A percentile compares a stretch with the other conserved stretches of the same genome.
These are phyloP conservation scores for Candida ficus DNA, from an alignment of 805 yeast genomes.

Conservation along the genomic window DNA sequence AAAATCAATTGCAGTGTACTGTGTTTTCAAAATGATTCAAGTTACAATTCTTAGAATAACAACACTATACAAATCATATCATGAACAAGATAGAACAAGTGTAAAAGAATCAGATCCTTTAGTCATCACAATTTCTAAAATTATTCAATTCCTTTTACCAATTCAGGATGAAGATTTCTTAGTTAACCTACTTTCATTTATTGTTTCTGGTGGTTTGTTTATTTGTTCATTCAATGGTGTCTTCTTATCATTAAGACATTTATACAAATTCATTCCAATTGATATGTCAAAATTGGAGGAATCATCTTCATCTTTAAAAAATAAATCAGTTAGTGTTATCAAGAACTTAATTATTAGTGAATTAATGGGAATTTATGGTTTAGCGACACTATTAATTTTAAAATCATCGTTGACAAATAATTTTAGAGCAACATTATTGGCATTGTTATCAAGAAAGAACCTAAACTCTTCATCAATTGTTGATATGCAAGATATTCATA, in stretches of 20 bases:
- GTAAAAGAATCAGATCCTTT: slow-evolving; percentile 31
- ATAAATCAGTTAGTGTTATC: slow-evolving; percentile 30
- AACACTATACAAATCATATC: slow-evolving; percentile 13
- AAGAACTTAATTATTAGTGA: slow-evolving; percentile 35
- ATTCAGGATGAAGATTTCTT: slow-evolving; percentile 33
- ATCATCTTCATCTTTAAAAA: slow-evolving; percentile 5
- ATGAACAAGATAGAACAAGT: slow-evolving; percentile 4
- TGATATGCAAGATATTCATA: slow-evolving; percentile 15
- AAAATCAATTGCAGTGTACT: slow-evolving; percentile 27
- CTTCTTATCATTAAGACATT: slow-evolving; percentile 50
- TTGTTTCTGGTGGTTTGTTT: slow-evolving; percentile 55
- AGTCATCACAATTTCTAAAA: slow-evolving; percentile 32
- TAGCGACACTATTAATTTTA: slow-evolving; percentile 34
- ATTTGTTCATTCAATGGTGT: slow-evolving; percentile 63
- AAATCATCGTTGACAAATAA: slow-evolving; percentile 34
- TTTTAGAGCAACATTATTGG: slow-evolving; percentile 28
- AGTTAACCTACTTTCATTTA: slow-evolving; percentile 36
- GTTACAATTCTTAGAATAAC: slow-evolving; percentile 27
- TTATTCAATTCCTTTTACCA: slow-evolving; percentile 27
- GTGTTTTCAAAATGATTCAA: slow-evolving; percentile 31
- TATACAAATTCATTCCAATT: slow-evolving; percentile 34
- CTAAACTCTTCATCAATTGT: slow-evolving; percentile 16
- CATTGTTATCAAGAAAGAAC: slow-evolving; percentile 19
- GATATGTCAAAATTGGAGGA: slow-evolving; percentile 25
- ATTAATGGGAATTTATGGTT: slow-evolving; percentile 33